Conservation (phyloP, 169 alveolate genomes). For the Miamiensis avidus region DNA sequence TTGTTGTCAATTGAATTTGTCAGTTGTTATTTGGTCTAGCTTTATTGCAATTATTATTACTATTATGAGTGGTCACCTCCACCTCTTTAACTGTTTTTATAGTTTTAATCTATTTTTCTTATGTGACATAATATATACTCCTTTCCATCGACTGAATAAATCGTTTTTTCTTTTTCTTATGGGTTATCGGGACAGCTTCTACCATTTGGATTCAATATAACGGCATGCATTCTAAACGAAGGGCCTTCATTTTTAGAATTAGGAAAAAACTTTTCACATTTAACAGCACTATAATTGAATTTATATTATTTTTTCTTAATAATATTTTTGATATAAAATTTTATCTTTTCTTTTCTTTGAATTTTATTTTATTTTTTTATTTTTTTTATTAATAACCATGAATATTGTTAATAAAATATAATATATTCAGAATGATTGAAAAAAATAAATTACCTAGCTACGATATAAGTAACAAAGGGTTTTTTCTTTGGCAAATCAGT, state of each 20-base stretch:
- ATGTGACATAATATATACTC: neutral
- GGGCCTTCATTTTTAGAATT: neutral
- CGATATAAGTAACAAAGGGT: slow-evolving; percentile 67
- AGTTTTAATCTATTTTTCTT: neutral
- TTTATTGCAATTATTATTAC: neutral
- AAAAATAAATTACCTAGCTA: slow-evolving; percentile 31
- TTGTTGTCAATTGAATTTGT: too few species aligned
- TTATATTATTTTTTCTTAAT: too few species aligned
- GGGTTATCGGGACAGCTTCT: too few species aligned
- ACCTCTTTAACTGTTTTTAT: neutral
- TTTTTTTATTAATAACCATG: neutral
- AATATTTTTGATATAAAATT: too few species aligned
- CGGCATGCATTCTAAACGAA: neutral
- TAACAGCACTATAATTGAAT: neutral
- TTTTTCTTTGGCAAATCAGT: slow-evolving; percentile 71
- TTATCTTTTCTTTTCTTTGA: too few species aligned
- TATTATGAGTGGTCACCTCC: neutral
- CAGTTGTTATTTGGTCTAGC: too few species aligned
- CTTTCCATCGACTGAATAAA: neutral
- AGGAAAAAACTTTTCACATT: neutral
- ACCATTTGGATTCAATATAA: too few species aligned
- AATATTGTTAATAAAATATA: too few species aligned
- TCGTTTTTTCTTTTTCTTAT: neutral
- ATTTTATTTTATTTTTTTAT: too few species aligned
- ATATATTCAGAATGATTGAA: too few species aligned